A percentile compares a stretch with the other conserved stretches of the same genome.
Conservation (phyloP, 176 grass and related monocot genomes). For the Cocos nucifera region DNA sequence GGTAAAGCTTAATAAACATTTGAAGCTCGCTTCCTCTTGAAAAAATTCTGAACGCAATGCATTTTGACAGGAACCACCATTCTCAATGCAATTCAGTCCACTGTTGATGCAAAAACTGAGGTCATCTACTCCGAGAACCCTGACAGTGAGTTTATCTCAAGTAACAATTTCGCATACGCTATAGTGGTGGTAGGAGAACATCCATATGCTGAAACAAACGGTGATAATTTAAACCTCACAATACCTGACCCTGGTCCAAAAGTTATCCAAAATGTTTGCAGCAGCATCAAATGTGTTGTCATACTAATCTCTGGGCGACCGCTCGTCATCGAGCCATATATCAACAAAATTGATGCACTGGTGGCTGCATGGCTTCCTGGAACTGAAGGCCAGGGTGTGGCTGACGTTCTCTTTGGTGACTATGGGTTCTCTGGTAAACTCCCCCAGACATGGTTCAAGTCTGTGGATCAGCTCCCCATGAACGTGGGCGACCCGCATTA, state of each 20-base stretch:
- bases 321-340: too few species aligned
- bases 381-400: too few species aligned
- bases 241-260: slow-evolving; percentile 28
- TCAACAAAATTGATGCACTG: too few species aligned
- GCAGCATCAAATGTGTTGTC: neutral
- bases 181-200: slow-evolving; percentile 47
- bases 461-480: too few species aligned
- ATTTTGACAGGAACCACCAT: slow-evolving; percentile 46
- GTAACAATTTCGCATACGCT: slow-evolving; percentile 12
- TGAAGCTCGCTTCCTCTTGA: too few species aligned
- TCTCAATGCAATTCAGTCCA: slow-evolving; percentile 40
- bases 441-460: too few species aligned
- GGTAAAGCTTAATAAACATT: too few species aligned
- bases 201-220: slow-evolving; percentile 53
- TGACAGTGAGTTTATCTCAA: slow-evolving; percentile 12
- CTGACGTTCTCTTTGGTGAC: too few species aligned
- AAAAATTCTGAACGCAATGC: neutral
- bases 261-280: slow-evolving; percentile 40
- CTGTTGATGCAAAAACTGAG: slow-evolving; percentile 35
- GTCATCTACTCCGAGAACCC: slow-evolving; percentile 38
- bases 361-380: too few species aligned
- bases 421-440: too few species aligned
- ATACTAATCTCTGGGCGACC: too few species aligned
- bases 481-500: too few species aligned
- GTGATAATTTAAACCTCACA: slow-evolving; percentile 52